Evolutionary conservation across 2,329 filamentous ascomycete genomes (phyloP).

Genomic region (Penicillium sp.): DNA sequence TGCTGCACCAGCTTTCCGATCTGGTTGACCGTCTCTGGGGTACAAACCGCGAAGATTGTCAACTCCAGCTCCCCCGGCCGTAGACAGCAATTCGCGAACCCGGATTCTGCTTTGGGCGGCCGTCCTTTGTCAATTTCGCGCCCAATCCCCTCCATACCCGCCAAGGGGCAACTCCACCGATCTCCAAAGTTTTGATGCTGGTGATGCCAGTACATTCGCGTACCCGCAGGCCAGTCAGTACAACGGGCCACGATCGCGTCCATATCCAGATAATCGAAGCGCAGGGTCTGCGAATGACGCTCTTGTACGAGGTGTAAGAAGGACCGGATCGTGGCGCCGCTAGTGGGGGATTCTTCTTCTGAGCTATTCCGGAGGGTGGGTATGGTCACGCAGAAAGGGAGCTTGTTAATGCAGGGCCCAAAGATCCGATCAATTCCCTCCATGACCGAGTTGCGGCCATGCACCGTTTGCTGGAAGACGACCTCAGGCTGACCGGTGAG

Average conservation of each 20-base stretch:
- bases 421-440: not conserved
- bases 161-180: not conserved
- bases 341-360: not conserved
- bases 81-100: not conserved
- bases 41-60: not conserved
- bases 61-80: not conserved
- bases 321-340: not conserved
- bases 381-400: not conserved
- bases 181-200: not conserved
- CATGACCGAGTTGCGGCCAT: not conserved
- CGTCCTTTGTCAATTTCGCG: not conserved
- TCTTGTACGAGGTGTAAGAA: not conserved
- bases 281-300: not conserved
- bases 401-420: not conserved
- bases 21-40: not conserved
- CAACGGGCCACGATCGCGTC: not conserved
- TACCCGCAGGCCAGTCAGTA: not conserved
- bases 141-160: not conserved
- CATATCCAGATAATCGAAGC: not conserved
- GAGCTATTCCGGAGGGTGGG: not conserved
- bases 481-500: not conserved
- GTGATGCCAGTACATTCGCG: not conserved
- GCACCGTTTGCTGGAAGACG: not conserved
- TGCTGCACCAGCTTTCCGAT: not conserved
- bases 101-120: not conserved